Evolutionary conservation across 1,139 yeast genomes (phyloP), one percentile per base, ranked within the genome.

Genomic region (Yamadazyma dendronema): DNA sequence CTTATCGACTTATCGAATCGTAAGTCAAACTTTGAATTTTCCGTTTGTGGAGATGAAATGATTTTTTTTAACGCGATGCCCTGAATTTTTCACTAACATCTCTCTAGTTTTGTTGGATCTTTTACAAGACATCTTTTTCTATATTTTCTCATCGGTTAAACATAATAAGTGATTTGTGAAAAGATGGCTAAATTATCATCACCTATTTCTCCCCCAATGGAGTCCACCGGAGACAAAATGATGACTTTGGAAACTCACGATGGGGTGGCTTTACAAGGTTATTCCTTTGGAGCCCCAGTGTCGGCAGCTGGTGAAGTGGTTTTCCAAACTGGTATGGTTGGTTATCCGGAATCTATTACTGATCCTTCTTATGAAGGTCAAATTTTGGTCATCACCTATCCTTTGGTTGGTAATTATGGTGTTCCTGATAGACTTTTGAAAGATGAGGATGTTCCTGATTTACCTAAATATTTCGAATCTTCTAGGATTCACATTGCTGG

Each of bases 251-350:
- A 94, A 67, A 80, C 95, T 54, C 85, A 87, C 55, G 95, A 89
- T 65, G 97, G 97, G 46, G 67, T 82, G 48, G 81, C 84, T 44
- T 76, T 90, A 52, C 95, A 89, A 68, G 99, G 99, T 67, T 92
- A 87, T 72, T 90, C 98, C 17, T 94, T 94, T 54, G 99, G 99
- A 73, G 97, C 98, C 41, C 84, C 84, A 46, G 79, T 74, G 44
- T 67, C 92, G 25, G 81, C 83, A 41, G 95, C 98, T 43, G 99
- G 99, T 75, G 99, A 94, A 72, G 79, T 92, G 58, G 99, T 94
- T 47, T 94, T 94, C 79, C 98, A 92, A 69, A 94, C 99, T 47
- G 98, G 98, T 73, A 94, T 94, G 98, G 98, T 92, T 53, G 99
- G 99, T 48, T 94, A 94, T 64, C 98, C 98, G 33, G 99, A 94